Evolutionary conservation across 163 green algal genomes (phyloP).

Genomic region (Prototheca cutis): DNA sequence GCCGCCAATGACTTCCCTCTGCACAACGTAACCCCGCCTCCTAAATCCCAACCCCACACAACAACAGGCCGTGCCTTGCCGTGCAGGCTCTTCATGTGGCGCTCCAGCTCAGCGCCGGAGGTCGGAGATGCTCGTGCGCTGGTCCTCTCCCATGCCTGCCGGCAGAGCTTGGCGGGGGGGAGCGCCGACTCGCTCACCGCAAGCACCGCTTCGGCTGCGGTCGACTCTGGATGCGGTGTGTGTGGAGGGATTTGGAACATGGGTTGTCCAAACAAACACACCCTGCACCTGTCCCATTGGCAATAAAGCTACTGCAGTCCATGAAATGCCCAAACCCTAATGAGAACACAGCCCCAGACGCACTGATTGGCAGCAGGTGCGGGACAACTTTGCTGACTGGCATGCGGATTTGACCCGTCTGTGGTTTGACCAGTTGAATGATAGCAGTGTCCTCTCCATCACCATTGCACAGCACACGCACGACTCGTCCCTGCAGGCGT

Average conservation of each 20-base stretch:
- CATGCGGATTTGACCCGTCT: not conserved
- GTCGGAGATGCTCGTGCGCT: not conserved
- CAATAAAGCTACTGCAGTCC: no score
- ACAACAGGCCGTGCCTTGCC: no score
- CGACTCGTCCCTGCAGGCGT: not conserved
- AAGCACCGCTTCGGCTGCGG: not conserved
- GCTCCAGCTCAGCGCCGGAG: not conserved
- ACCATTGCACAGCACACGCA: not conserved
- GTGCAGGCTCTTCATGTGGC: not conserved
- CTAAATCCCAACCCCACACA: no score
- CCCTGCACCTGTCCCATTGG: no score
- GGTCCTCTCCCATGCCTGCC: not conserved
- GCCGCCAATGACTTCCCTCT: no score
- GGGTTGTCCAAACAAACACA: no score
- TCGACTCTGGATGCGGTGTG: not conserved
- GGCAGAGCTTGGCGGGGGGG: not conserved
- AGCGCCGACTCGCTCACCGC: not conserved
- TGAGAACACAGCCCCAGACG: no score
- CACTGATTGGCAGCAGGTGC: not conserved
- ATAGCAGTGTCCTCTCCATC: not conserved
- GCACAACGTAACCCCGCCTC: no score
- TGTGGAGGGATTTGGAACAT: no score
- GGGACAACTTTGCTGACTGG: not conserved
- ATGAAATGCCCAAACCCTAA: no score
- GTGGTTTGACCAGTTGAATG: not conserved